A percentile compares a stretch with the other conserved stretches of the same genome.
Conservation (phyloP, 2,329 filamentous ascomycete genomes). For the Pseudogymnoascus sp. region DNA sequence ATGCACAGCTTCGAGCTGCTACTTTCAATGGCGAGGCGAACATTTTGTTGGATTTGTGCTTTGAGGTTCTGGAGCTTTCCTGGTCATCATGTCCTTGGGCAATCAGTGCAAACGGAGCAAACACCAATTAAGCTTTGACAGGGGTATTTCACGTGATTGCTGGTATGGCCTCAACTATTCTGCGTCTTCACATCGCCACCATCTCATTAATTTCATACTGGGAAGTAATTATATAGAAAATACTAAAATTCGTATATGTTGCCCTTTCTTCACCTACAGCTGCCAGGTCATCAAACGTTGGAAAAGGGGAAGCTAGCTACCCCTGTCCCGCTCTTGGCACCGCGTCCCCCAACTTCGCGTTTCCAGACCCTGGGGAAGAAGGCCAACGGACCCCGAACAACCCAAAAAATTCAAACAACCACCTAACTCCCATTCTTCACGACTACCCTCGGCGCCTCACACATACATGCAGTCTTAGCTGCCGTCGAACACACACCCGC, state of each 20-base stretch:
- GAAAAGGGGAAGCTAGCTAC: slow-evolving; percentile 9
- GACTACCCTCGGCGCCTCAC: neutral
- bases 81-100: neutral
- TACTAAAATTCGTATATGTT: neutral
- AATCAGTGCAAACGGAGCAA: slow-evolving; percentile 5
- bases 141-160: slow-evolving; percentile 1
- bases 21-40: neutral
- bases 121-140: slow-evolving; percentile 4
- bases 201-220: neutral
- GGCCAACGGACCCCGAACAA: neutral
- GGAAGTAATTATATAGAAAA: neutral
- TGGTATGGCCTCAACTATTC: neutral
- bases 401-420: neutral
- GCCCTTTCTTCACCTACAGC: neutral
- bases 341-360: slow-evolving; percentile 8
- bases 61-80: neutral
- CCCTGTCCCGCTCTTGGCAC: slow-evolving; percentile 9
- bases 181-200: neutral
- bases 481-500: neutral
- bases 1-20: neutral
- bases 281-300: neutral
- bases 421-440: neutral
- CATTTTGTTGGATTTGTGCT: neutral
- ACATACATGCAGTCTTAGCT: neutral
- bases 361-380: slow-evolving; percentile 2